Evolutionary conservation across 331 rosid species (phyloP).

Genomic region (Acacia pycnantha): DNA sequence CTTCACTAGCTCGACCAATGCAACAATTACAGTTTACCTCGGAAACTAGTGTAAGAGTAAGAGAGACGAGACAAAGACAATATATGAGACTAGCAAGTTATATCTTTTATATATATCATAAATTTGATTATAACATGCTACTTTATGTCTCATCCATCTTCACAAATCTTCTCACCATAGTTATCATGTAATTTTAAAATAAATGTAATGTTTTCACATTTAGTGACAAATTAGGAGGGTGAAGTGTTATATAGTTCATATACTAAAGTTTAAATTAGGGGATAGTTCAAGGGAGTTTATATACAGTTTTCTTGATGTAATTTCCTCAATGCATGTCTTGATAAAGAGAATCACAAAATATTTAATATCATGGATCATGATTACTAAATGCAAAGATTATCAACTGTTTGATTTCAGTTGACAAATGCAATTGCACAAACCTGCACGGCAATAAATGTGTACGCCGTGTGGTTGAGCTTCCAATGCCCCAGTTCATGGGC

Average conservation of each 20-base stretch:
- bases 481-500: constrained; percentile 99
- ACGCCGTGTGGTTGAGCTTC: constrained; percentile 94
- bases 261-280: background rate
- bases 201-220: background rate
- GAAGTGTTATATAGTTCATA: background rate
- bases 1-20: constrained; percentile 2
- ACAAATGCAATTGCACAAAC: constrained; percentile 41
- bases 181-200: background rate
- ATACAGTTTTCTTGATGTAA: background rate
- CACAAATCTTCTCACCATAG: background rate
- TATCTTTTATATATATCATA: background rate
- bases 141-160: background rate
- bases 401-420: constrained; percentile 17
- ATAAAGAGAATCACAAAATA: constrained; percentile 1
- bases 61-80: background rate
- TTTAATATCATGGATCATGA: constrained; percentile 1
- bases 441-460: constrained; percentile 91
- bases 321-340: background rate
- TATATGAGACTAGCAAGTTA: background rate
- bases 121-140: background rate
- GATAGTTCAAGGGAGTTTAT: background rate
- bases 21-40: background rate
- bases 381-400: background rate
- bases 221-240: background rate
- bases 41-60: background rate